Base-by-base conservation (phyloP, 2,329 filamentous ascomycete species). In the Furcasterigmium furcatum region DNA sequence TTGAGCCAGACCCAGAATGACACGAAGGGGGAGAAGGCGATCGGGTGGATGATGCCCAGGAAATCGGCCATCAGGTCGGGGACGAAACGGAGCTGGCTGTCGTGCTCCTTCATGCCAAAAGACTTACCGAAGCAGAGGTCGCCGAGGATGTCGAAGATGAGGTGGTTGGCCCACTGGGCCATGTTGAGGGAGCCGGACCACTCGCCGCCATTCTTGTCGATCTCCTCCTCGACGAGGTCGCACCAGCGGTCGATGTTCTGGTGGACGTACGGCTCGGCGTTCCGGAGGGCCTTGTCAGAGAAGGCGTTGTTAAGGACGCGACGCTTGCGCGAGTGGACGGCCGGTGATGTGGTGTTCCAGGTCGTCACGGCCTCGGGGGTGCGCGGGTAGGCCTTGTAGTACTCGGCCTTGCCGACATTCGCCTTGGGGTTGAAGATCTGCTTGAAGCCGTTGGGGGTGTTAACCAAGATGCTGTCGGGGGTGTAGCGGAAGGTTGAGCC, bases 91-190 rank as follows among this genome's bases (percentile, higher is more conserved):
- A 56, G 25, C n/a, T 52, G 21, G 14, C 46, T 50, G 4, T 35
- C 43, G 7, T 44, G 44, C 21, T 55, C 52, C 22, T 51, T 53
- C 45, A 57, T 48, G 20, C 58, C 52, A 45, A 69, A 69, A 0
- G 62, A 59, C 46, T 62, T 59, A 19, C 61, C 58, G 42, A 70
- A 63, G 4, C 59, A 53, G 13, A 69, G 51, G 22, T 67, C 61
- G 3, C 64, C 63, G 57, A 70, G 68, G 30, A 64, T 54, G 27
- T 66, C 58, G 3, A 53, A 53, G 35, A 55, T 46, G 20, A 57
- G 43, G 27, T 50, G 45, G 18, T 55, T 49, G 9, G 43, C 45
- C 52, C 55, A 56, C 3, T 52, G 30, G 14, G 46, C 49, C 49
- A 58, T 49, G 13, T 58, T 53, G 2, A 57, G 3, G 10, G 12